A percentile compares a stretch with the other conserved stretches of the same genome.
These are phyloP conservation scores for Globisporangium iwayamae DNA, from an alignment of 352 stramenopile genomes.

Conservation along the genomic window DNA sequence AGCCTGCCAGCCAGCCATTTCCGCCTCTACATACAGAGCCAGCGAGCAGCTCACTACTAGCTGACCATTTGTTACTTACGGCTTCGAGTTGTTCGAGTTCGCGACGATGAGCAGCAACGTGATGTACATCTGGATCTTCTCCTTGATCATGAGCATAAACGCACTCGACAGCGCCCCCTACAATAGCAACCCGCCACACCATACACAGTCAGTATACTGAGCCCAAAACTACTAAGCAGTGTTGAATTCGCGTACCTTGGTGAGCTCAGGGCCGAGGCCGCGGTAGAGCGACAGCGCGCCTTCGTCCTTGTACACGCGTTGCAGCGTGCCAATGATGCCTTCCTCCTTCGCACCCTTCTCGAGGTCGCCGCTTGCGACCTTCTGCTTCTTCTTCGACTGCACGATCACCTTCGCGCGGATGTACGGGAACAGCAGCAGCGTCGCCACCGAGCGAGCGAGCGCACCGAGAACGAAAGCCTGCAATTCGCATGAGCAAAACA, in stretches of 20 bases:
- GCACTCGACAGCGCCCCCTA: slow-evolving; percentile 94
- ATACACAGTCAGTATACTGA: slow-evolving; percentile 2
- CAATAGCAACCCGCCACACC: neutral
- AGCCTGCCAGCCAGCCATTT: too few relatives aligned
- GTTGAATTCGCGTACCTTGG: slow-evolving; percentile 37
- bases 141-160: slow-evolving; percentile 98
- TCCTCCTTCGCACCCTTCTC: slow-evolving; percentile 31
- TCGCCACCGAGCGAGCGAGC: slow-evolving; percentile 91
- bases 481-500: slow-evolving; percentile 1
- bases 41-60: neutral
- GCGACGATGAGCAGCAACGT: slow-evolving; percentile 75
- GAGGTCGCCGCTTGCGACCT: slow-evolving; percentile 8
- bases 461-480: slow-evolving; percentile 95
- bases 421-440: slow-evolving; percentile 96
- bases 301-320: slow-evolving; percentile 80
- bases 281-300: slow-evolving; percentile 90
- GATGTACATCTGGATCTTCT: slow-evolving; percentile 93
- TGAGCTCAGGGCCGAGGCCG: slow-evolving; percentile 93
- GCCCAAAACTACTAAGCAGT: neutral
- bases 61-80: neutral
- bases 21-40: too few relatives aligned
- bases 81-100: slow-evolving; percentile 19
- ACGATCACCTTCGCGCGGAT: slow-evolving; percentile 95
- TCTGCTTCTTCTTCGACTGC: slow-evolving; percentile 78
- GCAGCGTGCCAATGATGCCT: slow-evolving; percentile 75